Base-by-base conservation (phyloP, 2,329 filamentous ascomycete species). In the Huntiella savannae region DNA sequence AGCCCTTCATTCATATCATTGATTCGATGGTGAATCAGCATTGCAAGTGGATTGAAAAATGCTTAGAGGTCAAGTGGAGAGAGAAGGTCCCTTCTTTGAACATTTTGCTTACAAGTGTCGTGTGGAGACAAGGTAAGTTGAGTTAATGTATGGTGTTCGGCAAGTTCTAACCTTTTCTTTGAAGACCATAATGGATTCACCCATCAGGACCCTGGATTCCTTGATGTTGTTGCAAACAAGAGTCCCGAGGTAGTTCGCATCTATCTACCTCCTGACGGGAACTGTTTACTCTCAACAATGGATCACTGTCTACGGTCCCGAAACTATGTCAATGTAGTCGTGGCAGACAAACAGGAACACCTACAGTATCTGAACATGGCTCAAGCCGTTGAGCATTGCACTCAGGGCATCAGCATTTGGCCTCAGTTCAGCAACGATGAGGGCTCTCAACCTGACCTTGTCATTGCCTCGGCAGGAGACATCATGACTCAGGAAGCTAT, bases 11-110 rank as follows among this genome's bases (percentile, higher is more conserved):
- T 49, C 80, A 86, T 56, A 75, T 87, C 55, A 84, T 87, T 54
- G 80, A 86, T 60, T 83, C 78, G 1, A 87, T 87, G 81, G 81
- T 87, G 50, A 85, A 84, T 59, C 81, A 84, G 63, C 81, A 87
- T 62, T 84, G 79, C 66, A 87, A 87, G 60, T 86, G 81, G 81
- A 71, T 86, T 43, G 81, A 87, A 59, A 87, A 86, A 63, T 82
- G 76, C 53, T 65, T 77, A n/a, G 81, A 86, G 56, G 77, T 86
- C 15, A 75, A 81, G 55, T 87, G 82, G 82, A 75, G 82, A 44
- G 72, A 68, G 54, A 78, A 78, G 59, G 65, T 86, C 8, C 71
- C 80, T 6, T 85, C 80, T 0, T 72, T 87, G 54, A 87, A 87
- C 63, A 85, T 86, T 53, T 70, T 87, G 11, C 68, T 86, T 46